Conservation (phyloP, 441 rosid genomes). For the Eutrema salsugineum region DNA sequence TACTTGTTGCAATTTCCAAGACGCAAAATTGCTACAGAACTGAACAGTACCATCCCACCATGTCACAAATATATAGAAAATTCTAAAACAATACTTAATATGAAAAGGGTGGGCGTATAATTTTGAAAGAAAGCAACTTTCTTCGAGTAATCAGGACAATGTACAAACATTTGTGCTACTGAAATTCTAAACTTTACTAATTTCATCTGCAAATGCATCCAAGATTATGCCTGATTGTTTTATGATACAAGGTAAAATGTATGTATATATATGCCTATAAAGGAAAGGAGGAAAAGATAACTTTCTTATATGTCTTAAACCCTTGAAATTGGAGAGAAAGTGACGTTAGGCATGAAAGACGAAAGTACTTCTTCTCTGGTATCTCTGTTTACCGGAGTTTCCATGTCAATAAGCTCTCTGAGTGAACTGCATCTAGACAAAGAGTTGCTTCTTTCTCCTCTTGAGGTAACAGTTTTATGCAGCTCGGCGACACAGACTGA, state of each 20-base stretch:
- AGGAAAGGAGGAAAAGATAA: not conserved
- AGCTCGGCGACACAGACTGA: conserved; percentile 80
- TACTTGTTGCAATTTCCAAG: no score
- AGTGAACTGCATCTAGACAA: conserved; percentile 58
- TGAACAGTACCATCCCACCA: no score
- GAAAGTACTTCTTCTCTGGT: conserved; percentile 37
- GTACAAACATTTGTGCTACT: conserved; percentile 1
- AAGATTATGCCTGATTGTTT: not conserved
- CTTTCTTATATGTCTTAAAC: conserved; percentile 39
- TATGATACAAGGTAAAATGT: conserved; percentile 10
- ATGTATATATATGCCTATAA: conserved; percentile 4
- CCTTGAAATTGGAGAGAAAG: conserved; percentile 88
- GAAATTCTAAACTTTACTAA: not conserved
- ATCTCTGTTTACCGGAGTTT: conserved; percentile 40
- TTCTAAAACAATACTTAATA: not conserved
- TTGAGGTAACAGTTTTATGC: conserved; percentile 46
- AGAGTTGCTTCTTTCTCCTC: conserved; percentile 23
- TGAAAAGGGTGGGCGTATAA: not conserved
- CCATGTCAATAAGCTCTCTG: conserved; percentile 64
- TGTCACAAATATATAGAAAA: not conserved
- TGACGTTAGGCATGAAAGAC: conserved; percentile 68
- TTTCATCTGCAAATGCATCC: not conserved
- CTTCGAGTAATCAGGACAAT: not conserved
- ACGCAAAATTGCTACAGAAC: no score
- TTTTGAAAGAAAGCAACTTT: conserved; percentile 5